Base-by-base conservation (phyloP, 805 yeast species). In the Candida dendrica region DNA sequence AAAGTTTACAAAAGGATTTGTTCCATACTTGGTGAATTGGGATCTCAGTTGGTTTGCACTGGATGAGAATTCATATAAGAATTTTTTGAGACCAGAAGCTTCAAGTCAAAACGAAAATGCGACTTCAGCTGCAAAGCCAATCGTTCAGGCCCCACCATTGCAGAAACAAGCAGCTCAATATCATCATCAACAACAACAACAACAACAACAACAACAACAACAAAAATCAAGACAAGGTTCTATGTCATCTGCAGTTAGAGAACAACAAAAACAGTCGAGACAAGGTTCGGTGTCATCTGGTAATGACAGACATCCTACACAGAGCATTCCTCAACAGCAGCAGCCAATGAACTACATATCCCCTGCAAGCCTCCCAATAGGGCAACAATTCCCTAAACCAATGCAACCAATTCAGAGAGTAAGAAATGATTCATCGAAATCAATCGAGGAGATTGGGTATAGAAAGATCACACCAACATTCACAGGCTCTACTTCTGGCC, bases 21-120 rank as follows among this genome's bases (percentile, higher is more conserved):
- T 75, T 4, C 87, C 87, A 0, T 63, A 65, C 26, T 50, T 79
- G 50, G 58, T 72, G 4, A 73, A 76, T 45, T 76, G 82, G 70
- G 81, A 74, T 44, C 46, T 67, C 7, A 47, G 63, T 1, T 27
- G 58, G 37, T 70, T 69, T 50, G 69, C 68, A 22, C 41, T 68
- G 16, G 69, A 67, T 48, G 65, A 61, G 41, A 56, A 47, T 17
- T 58, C 66, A 19, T 68, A 68, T 43, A 50, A 55, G 26, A 16
- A 48, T 20, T 55, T 50, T 26, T 10, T 56, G 29, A 50, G 50
- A 37, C 44, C 37, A 34, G 56, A 52, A 31, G 7, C 34, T 7
- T 7, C 17, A 31, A 9, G 6, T 9, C 17, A 7, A 7, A 6
- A 6, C 9, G n/a, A 6, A 14, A 6, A 6, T 31, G 34, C n/a